Evolutionary conservation across 352 stramenopile species (phyloP), one percentile per base, ranked within the genome.

Genomic region (Globisporangium iwayamae): DNA sequence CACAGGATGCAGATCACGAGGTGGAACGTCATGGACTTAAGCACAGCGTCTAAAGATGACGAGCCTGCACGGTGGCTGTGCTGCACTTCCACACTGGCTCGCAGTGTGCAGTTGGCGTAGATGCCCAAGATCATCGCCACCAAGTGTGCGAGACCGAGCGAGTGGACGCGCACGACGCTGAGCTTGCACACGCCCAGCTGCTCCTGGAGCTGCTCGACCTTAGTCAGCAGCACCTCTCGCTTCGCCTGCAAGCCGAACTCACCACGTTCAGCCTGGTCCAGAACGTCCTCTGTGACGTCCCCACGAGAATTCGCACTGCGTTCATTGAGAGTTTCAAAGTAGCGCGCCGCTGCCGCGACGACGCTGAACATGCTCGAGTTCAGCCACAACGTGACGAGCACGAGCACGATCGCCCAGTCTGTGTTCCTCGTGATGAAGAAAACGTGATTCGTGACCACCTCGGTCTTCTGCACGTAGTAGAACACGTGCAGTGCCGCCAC

Each of bases 201-300:
- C 7, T 77, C 69, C 36, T 89, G 82, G 16, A 74, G 71, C 36
- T 77, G 76, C 67, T 88, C 82, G 22, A 91, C 78, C 11, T 81
- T 78, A 1, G 72, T 77, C 52, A 72, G 63, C 14, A 86, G 64
- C 36, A 79, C 79, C 62, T 88, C 82, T 9, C 63, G 70, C 50
- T 88, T 85, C n/a, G 79, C 82, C 69, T 87, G 80, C 6, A 91
- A 70, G 0, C 82, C 79, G 39, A 91, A 89, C 55, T 91, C 79
- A 7, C 82, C 82, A 11, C 78, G 70, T 30, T 91, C 79, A 0
- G 82, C 82, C 18, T 87, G 75, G 20, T 80, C 72, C 16, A 91
- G 63, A 8, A 87, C 65, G 11, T 88, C 72, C 32, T 83, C 72
- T 0, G 73, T 75, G 3, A 89, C 48, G 28, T 85, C 70, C 14